Evolutionary conservation across 164 flowering plant genomes (phyloP).

Genomic region (Warburgia ugandensis): DNA sequence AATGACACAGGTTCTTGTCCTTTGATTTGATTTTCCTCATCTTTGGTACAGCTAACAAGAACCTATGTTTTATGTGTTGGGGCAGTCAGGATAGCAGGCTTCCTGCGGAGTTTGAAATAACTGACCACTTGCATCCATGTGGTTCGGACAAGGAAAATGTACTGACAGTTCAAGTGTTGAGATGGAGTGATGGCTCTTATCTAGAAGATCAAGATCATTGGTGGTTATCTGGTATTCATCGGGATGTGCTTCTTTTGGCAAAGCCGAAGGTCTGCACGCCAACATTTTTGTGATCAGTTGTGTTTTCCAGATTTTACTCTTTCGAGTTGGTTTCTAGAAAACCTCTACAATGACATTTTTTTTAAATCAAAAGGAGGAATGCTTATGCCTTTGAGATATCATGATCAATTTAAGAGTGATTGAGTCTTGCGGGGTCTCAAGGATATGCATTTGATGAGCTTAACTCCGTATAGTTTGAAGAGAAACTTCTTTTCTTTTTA

Average conservation of each 20-base stretch:
- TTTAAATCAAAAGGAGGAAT: no score
- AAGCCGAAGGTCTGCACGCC: slow-evolving; percentile 72
- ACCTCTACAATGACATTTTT: no score
- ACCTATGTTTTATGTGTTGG: slow-evolving; percentile 11
- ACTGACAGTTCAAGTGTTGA: slow-evolving; percentile 88
- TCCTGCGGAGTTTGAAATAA: slow-evolving; percentile 97
- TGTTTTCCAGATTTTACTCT: background rate
- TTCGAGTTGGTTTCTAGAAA: no score
- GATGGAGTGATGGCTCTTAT: slow-evolving; percentile 99
- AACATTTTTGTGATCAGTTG: background rate
- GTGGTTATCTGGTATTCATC: slow-evolving; percentile 97
- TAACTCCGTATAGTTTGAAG: no score
- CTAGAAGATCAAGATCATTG: slow-evolving; percentile 99
- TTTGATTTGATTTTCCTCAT: no score
- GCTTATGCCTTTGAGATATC: no score
- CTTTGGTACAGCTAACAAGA: no score
- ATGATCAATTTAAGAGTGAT: no score
- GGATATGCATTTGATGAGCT: no score
- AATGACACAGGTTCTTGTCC: no score
- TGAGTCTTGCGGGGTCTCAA: no score
- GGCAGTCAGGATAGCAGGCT: slow-evolving; percentile 95
- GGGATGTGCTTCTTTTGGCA: slow-evolving; percentile 87
- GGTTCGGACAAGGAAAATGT: slow-evolving; percentile 60
- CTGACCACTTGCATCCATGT: slow-evolving; percentile 64
- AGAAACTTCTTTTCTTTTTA: no score